Conservation (phyloP, 768 basidiomycete genomes). For the Phaffia australis region DNA sequence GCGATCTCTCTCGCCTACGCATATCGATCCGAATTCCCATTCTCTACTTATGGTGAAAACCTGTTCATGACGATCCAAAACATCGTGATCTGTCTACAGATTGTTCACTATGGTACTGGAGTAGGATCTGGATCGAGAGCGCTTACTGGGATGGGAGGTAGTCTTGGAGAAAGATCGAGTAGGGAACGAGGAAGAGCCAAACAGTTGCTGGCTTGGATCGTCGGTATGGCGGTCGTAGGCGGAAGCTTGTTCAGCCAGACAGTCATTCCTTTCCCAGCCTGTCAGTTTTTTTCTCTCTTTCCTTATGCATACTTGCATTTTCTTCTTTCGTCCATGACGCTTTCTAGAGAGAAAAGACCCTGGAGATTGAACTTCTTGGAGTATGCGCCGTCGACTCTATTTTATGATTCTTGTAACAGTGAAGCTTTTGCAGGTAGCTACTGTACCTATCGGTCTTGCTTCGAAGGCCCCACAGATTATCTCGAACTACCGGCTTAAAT, state of each 20-base stretch:
- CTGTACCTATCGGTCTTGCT: conserved; percentile 80
- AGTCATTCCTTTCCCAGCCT: conserved; percentile 30
- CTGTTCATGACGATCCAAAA: conserved; percentile 89
- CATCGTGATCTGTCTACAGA: conserved; percentile 45
- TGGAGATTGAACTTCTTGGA: too few relatives aligned
- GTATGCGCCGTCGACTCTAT: conserved; percentile 5
- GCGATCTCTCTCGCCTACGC: conserved; percentile 83
- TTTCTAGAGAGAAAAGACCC: too few relatives aligned
- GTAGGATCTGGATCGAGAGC: conserved; percentile 10
- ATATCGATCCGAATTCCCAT: conserved; percentile 72
- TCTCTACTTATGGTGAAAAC: conserved; percentile 97
- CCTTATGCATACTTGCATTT: not conserved
- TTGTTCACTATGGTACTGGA: conserved; percentile 1
- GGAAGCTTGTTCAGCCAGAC: conserved; percentile 31
- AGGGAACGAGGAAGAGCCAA: not conserved
- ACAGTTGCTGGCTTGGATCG: conserved; percentile 29
- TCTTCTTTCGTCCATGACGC: not conserved
- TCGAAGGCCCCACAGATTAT: conserved; percentile 90
- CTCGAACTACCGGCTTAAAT: conserved; percentile 60
- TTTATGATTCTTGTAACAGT: conserved; percentile 44
- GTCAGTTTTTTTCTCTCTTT: conserved; percentile 29
- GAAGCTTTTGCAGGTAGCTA: conserved; percentile 64
- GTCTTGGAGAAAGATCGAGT: conserved; percentile 2
- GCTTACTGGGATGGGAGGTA: conserved; percentile 1
- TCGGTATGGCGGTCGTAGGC: conserved; percentile 27